Percentiles rank a stretch among this genome's conserved stretches.
These are phyloP conservation scores for Penicillium carneum DNA, from an alignment of 2,329 filamentous ascomycete species.

Conservation along the genomic window DNA sequence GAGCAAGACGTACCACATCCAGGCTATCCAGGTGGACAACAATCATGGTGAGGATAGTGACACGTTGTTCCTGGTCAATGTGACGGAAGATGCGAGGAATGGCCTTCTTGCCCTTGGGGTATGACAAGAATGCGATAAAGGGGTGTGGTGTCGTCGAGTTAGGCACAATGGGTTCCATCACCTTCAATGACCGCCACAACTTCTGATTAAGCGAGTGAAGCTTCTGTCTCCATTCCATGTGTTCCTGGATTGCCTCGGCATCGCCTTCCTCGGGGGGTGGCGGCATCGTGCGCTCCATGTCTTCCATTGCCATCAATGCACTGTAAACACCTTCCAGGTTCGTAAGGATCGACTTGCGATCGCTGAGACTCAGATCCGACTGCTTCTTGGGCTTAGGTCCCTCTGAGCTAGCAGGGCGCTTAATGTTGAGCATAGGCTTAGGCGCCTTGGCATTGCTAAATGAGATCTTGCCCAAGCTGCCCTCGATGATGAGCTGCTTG, in stretches of 20 bases:
- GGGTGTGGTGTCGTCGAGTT: conserved; percentile 77
- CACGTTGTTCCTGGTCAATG: conserved; percentile 85
- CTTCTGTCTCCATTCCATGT: conserved; percentile 80
- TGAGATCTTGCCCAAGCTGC: conserved; percentile 94
- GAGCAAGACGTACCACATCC: conserved; percentile 84
- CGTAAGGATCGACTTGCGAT: conserved; percentile 81
- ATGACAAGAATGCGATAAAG: conserved; percentile 94
- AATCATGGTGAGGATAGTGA: conserved; percentile 94
- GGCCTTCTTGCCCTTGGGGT: conserved; percentile 93
- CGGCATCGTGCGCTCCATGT: conserved; percentile 83
- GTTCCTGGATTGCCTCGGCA: conserved; percentile 72
- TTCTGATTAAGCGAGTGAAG: conserved; percentile 75
- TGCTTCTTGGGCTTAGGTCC: conserved; percentile 62
- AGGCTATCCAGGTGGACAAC: conserved; percentile 90
- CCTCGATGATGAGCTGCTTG: conserved; percentile 93
- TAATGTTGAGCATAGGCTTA: conserved; percentile 92
- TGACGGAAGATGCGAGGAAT: conserved; percentile 94
- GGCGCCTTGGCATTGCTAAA: conserved; percentile 99
- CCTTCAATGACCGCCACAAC: conserved; percentile 86
- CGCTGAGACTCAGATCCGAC: conserved; percentile 65
- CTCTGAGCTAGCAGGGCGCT: conserved; percentile 75
- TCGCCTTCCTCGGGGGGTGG: conserved; percentile 71
- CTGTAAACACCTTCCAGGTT: conserved; percentile 90
- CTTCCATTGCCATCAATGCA: conserved; percentile 90
- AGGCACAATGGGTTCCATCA: conserved; percentile 85